Percentiles rank a stretch among this genome's conserved stretches.
Evolutionary conservation across 83 land plant species (phyloP).

Genomic region (Thuja plicata): DNA sequence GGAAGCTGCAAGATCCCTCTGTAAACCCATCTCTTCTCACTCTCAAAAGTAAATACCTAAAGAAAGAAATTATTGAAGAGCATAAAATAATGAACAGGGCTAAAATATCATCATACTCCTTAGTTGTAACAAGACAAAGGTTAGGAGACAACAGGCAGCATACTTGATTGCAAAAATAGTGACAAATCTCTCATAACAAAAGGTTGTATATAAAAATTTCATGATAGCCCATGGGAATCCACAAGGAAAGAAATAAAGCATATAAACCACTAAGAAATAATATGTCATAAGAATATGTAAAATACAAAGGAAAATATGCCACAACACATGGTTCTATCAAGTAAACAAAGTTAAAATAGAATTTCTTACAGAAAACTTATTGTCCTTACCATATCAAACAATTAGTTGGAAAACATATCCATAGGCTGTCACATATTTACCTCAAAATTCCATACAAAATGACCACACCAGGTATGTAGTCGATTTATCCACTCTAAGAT

Average conservation of each 20-base stretch:
- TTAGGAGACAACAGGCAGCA: background rate
- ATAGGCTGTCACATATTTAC: background rate
- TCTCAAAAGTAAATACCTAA: background rate
- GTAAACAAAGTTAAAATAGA: background rate
- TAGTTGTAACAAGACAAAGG: background rate
- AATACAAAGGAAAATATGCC: background rate
- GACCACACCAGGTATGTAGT: too few relatives aligned
- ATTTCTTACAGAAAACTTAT: background rate
- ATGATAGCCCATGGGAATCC: background rate
- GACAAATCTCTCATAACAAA: background rate
- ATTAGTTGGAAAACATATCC: background rate
- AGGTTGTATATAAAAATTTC: too few relatives aligned
- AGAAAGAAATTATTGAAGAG: background rate
- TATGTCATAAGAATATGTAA: background rate
- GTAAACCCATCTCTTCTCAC: background rate
- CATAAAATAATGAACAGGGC: background rate
- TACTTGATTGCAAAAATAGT: background rate
- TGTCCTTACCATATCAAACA: background rate
- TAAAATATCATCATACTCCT: background rate
- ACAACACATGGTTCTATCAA: background rate
- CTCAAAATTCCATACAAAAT: background rate
- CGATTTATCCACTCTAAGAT: too few relatives aligned
- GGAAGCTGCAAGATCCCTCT: background rate
- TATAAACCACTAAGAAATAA: background rate
- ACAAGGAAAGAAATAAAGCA: background rate